Evolutionary conservation across 495 filamentous ascomycete species (phyloP), one percentile per base, ranked within the genome.

Genomic region (Podospora bellae-mahoneyi): DNA sequence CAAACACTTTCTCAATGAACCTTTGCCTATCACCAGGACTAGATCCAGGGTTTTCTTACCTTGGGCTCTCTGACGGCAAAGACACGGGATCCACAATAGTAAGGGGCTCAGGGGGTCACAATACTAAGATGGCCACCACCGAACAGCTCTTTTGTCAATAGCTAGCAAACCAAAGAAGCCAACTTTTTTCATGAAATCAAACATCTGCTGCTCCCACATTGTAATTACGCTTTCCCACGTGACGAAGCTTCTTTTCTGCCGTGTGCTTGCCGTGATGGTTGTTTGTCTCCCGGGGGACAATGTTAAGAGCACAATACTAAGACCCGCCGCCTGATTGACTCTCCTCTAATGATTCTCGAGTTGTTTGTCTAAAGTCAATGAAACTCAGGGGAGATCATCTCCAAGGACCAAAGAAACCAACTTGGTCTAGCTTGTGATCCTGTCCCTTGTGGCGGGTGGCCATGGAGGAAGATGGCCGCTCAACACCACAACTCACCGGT

Each of bases 221-320:
- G 60, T 26, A 19, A 23, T 13, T 57, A 64, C 56, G 3, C 53
- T 23, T 20, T 39, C 13, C 27, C 30, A 19, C 32, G 28, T 48
- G 30, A n/a, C 10, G 54, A 60, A 63, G 27, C 54, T 27, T 67
- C 53, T 54, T 13, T 10, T 7, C 16, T 59, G n/a, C 55, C 55
- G 55, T 20, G 55, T 20, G 9, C 55, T 58, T 58, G 6, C 19
- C 18, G 10, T 62, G 60, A 7, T 26, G 60, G 15, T 32, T 28
- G 30, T 44, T 53, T 44, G 19, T n/a, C 39, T 64, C 10, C 13
- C 39, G 39, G 13, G 66, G 68, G 10, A 77, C 71, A 75, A 78
- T 75, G 73, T 64, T 65, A 77, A 73, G 68, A 34, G 27, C 61
- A 77, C 71, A 76, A 75, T 78, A 72, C 67, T 69, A 77, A 75